Percentiles rank a stretch among this genome's conserved stretches.
These are phyloP conservation scores for Orbilia oligospora DNA, from an alignment of 2,329 filamentous ascomycete genomes.

Conservation along the genomic window DNA sequence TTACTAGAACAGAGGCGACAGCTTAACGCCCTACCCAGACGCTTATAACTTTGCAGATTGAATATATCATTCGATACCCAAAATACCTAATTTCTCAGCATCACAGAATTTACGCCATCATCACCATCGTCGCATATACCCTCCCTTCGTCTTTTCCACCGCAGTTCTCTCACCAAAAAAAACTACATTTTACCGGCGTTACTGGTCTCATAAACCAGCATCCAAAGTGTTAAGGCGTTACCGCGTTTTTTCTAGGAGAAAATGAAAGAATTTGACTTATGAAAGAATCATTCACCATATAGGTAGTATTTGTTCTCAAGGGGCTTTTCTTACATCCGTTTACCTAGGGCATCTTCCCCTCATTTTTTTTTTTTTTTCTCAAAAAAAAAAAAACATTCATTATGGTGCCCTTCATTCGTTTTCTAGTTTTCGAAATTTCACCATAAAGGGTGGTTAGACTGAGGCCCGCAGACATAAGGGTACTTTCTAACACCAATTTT, in stretches of 20 bases:
- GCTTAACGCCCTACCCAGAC: slow-evolving; percentile 11
- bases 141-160: background rate
- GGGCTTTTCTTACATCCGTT: background rate
- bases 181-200: slow-evolving; percentile 28
- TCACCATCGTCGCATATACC: background rate
- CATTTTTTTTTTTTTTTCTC: background rate
- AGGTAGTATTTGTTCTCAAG: background rate
- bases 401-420: background rate
- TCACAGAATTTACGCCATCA: slow-evolving; percentile 6
- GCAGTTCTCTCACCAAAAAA: background rate
- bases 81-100: slow-evolving; percentile 15
- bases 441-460: background rate
- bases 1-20: background rate
- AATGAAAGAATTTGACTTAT: slow-evolving; percentile 23
- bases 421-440: background rate
- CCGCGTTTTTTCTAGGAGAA: slow-evolving; percentile 10
- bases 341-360: background rate
- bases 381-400: too few relatives aligned
- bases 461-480: background rate
- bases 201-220: slow-evolving; percentile 23
- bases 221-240: slow-evolving; percentile 28
- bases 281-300: slow-evolving; percentile 24
- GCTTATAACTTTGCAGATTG: slow-evolving; percentile 3
- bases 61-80: slow-evolving; percentile 23
- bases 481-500: background rate